Evolutionary conservation across 805 yeast genomes (phyloP).

Genomic region (Yamadazyma ubonensis): DNA sequence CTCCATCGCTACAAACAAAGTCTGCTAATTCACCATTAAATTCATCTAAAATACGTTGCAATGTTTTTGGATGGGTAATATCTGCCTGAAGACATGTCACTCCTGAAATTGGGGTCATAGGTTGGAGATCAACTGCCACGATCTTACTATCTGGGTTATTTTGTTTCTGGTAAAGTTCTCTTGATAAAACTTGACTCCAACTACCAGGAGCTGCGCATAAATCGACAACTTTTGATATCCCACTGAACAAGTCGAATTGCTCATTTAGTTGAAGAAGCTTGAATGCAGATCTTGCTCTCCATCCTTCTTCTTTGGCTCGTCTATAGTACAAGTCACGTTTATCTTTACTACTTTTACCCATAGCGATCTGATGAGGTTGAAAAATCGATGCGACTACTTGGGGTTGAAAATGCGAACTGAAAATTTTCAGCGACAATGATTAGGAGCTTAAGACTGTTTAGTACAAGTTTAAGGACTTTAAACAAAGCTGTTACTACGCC

Average conservation of each 20-base stretch:
- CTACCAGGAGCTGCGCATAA: conserved; percentile 97
- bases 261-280: conserved; percentile 88
- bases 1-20: conserved; percentile 95
- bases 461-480: conserved; percentile 13
- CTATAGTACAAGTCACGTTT: conserved; percentile 89
- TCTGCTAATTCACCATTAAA: conserved; percentile 95
- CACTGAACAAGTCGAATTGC: conserved; percentile 77
- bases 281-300: conserved; percentile 96
- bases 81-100: conserved; percentile 93
- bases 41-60: conserved; percentile 67
- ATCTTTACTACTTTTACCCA: conserved; percentile 96
- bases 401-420: neutral
- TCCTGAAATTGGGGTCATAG: conserved; percentile 94
- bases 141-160: conserved; percentile 57
- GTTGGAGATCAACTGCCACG: conserved; percentile 94
- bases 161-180: conserved; percentile 54
- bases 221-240: conserved; percentile 84
- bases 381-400: conserved; percentile 2
- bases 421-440: conserved; percentile 10
- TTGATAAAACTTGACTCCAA: conserved; percentile 92
- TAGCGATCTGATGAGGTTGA: conserved; percentile 23
- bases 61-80: conserved; percentile 92
- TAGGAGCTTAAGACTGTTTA: conserved; percentile 5
- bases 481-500: conserved; percentile 21
- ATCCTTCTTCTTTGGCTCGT: conserved; percentile 96